Conservation (phyloP, 257 asterid species). For the Solanum pimpinellifolium region DNA sequence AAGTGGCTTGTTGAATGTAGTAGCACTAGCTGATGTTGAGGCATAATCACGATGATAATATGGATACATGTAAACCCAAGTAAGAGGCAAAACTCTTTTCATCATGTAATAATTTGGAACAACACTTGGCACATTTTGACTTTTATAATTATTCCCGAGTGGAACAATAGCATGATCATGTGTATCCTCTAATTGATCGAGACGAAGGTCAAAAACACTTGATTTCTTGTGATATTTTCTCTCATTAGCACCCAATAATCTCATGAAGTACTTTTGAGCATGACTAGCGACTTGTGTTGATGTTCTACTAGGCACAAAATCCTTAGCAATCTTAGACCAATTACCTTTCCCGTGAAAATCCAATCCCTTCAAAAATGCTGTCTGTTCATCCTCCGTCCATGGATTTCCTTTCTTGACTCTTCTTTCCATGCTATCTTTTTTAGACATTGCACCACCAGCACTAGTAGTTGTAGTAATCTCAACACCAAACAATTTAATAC, state of each 20-base stretch:
- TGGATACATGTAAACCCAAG: neutral
- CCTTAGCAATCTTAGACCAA: neutral
- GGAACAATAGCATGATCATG: neutral
- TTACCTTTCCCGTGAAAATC: neutral
- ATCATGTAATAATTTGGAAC: neutral
- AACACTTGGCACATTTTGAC: neutral
- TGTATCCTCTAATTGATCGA: neutral
- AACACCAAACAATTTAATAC: neutral
- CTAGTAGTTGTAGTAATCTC: neutral
- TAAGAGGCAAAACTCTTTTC: neutral
- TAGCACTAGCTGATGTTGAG: neutral
- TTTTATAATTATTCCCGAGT: neutral
- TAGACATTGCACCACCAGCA: neutral
- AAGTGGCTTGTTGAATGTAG: neutral
- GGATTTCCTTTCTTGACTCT: neutral
- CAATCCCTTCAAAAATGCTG: neutral
- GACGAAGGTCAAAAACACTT: neutral
- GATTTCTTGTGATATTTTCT: neutral
- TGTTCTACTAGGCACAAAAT: neutral
- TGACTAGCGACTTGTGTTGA: neutral
- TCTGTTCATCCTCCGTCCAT: neutral
- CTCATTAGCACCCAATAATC: neutral
- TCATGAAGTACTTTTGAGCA: neutral
- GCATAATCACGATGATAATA: neutral
- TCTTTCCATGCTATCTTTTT: neutral